Evolutionary conservation across 2,329 filamentous ascomycete species (phyloP).

Genomic region (Monosporascus cannonballus): DNA sequence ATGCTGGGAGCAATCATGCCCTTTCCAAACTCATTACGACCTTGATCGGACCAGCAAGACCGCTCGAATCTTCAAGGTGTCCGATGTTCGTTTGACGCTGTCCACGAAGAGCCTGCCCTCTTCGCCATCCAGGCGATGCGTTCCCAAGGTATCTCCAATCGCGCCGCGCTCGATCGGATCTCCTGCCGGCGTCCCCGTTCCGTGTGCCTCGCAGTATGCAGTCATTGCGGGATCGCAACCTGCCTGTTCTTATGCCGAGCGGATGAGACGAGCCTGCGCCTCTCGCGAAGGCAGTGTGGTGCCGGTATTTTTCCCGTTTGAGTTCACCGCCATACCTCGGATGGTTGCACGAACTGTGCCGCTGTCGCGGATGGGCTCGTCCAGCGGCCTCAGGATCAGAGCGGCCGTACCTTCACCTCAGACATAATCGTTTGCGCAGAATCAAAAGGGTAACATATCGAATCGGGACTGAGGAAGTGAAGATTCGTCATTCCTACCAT

Average conservation of each 20-base stretch:
- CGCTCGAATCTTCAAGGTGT: slow-evolving; percentile 10
- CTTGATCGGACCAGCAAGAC: slow-evolving; percentile 11
- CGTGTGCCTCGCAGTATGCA: background rate
- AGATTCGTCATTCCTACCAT: background rate
- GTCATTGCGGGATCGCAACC: slow-evolving; percentile 7
- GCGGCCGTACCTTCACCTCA: background rate
- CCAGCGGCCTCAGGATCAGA: background rate
- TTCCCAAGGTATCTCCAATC: background rate
- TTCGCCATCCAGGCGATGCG: background rate
- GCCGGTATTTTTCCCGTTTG: background rate
- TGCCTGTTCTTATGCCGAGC: background rate
- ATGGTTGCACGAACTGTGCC: background rate
- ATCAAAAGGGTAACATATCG: background rate
- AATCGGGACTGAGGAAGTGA: background rate
- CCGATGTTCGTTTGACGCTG: slow-evolving; percentile 14
- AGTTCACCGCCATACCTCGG: background rate
- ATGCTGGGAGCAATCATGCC: slow-evolving; percentile 8
- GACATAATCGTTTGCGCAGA: background rate
- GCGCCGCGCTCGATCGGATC: slow-evolving; percentile 2
- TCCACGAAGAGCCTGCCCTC: slow-evolving; percentile 3
- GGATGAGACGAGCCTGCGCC: background rate
- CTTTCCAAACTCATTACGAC: slow-evolving; percentile 8
- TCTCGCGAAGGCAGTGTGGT: background rate
- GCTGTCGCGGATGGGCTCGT: background rate
- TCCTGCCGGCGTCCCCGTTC: slow-evolving; percentile 1